Evolutionary conservation across 352 stramenopile genomes (phyloP), one percentile per base, ranked within the genome.

Genomic region (Phytophthora tubulina): DNA sequence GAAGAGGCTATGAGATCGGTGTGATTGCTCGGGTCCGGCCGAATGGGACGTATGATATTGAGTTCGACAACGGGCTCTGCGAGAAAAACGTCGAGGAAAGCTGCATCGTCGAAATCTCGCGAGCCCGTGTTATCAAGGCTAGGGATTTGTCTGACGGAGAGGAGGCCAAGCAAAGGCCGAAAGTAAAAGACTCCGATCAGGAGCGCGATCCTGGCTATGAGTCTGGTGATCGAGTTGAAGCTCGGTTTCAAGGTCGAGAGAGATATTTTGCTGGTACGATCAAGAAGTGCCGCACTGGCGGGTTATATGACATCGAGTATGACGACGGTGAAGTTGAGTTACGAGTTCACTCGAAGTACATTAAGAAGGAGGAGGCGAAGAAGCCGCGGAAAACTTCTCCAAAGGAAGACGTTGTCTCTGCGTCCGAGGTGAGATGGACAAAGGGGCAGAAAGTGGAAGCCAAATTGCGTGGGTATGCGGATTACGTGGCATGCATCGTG

Each of bases 271-370:
- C 71, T 45, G 82, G 82, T 21, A 70, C 53, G n/a, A 79, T 89
- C 62, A 84, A 76, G 41, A 86, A 78, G 35, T 76, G 69, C 39
- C 60, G 76, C 9, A 44, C 63, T 10, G 68, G 76, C 30, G 76
- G 74, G 4, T 71, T 75, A 32, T 86, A 86, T 56, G 78, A 86
- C 46, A 81, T 85, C 56, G 78, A 85, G 32, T 88, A 85, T 53
- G 83, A 90, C 49, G 76, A 90, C 53, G 84, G 78, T 13, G 86
- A 94, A 48, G 73, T 91, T 41, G 86, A 95, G 62, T 46, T 78
- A 44, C 79, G 76, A 39, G 80, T 95, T 55, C 70, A 59, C 4
- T 64, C 59, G 3, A 85, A 85, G 45, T 75, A 80, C 6, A 84
- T 94, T n/a, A 75, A 76, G n/a, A 70, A 67, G 13, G 32, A 67